Evolutionary conservation across 208 protist genomes (phyloP).

Genomic region (Trypanosoma rangeli): DNA sequence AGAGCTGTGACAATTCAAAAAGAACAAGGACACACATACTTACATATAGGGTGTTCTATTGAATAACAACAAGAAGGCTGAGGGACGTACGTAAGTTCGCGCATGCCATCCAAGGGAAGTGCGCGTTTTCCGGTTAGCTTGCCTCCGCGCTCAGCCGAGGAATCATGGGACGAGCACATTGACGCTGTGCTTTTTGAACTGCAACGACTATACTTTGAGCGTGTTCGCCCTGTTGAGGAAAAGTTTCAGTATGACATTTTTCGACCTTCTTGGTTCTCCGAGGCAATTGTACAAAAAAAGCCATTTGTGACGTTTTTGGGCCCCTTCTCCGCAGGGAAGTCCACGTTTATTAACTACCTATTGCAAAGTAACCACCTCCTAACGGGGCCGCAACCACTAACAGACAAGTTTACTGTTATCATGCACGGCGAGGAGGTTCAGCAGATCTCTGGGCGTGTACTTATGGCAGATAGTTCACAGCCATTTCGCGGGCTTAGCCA

Average conservation of each 20-base stretch:
- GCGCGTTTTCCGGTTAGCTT: not conserved
- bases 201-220: constrained; percentile 51
- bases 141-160: constrained; percentile 25
- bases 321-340: constrained; percentile 91
- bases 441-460: constrained; percentile 87
- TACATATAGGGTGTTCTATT: not conserved
- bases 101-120: constrained; percentile 14
- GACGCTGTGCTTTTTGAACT: constrained; percentile 51
- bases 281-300: constrained; percentile 72
- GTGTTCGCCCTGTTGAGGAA: constrained; percentile 62
- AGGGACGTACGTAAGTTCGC: not conserved
- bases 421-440: constrained; percentile 86
- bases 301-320: constrained; percentile 88
- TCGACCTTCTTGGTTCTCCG: constrained; percentile 61
- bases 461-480: constrained; percentile 76
- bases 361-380: constrained; percentile 79
- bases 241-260: constrained; percentile 70
- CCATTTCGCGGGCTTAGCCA: constrained; percentile 89
- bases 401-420: constrained; percentile 94
- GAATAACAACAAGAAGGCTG: not conserved
- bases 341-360: constrained; percentile 94
- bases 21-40: not conserved
- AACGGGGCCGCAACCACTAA: constrained; percentile 95
- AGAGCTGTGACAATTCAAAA: no score
- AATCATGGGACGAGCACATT: constrained; percentile 72